These are phyloP conservation scores for Lepidium aucheri DNA, from an alignment of 345 rosid genomes.

Conservation along the genomic window DNA sequence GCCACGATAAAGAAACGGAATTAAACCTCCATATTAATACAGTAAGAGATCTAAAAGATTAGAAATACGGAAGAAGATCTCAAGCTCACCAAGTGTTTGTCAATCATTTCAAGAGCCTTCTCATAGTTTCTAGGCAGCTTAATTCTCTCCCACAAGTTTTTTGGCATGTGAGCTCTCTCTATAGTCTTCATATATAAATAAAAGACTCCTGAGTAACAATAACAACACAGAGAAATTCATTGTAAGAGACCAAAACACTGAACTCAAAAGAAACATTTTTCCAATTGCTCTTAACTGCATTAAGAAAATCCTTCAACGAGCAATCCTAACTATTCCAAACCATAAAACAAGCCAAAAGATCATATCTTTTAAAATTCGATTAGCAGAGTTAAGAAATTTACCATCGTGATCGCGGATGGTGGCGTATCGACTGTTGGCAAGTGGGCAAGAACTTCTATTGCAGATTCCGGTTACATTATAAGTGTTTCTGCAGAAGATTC, in stretches of 20 bases:
- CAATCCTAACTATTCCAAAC: background rate
- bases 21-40: background rate
- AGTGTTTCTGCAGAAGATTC: constrained; percentile 87
- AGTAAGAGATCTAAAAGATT: background rate
- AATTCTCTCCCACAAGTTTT: constrained; percentile 84
- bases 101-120: constrained; percentile 84
- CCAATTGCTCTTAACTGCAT: background rate
- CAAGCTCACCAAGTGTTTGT: constrained; percentile 71
- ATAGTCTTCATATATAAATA: constrained; percentile 91
- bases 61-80: background rate
- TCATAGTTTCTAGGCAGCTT: constrained; percentile 83
- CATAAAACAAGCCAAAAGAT: background rate
- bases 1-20: background rate
- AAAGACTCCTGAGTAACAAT: constrained; percentile 55
- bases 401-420: constrained; percentile 91
- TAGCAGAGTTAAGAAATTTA: constrained; percentile 1
- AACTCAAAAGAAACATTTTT: background rate
- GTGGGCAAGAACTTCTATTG: constrained; percentile 96
- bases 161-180: constrained; percentile 93
- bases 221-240: background rate
- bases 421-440: constrained; percentile 92
- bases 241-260: background rate
- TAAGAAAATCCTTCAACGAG: background rate
- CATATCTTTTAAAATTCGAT: background rate
- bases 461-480: constrained; percentile 92